Evolutionary conservation across 371 early-diverging fungal genomes (phyloP), one percentile per base, ranked within the genome.

Genomic region (Dichotomocladium elegans): DNA sequence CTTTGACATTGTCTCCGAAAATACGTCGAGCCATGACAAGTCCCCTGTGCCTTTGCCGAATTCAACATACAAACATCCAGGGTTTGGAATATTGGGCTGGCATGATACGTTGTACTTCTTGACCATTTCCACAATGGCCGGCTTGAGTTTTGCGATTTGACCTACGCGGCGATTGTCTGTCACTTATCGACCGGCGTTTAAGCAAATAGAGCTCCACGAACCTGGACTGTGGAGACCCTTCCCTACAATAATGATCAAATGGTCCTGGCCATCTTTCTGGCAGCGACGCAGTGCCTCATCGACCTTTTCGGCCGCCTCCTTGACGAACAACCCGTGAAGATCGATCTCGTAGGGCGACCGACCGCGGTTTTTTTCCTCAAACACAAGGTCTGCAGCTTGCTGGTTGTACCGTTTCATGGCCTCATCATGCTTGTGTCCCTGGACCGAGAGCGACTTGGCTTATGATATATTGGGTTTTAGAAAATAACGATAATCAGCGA

Each of bases 231-330:
- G 83, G 28, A 80, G 74, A 2, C 85, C 85, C 42, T 68, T 69
- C 19, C 85, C 85, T 1, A 85, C 85, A 61, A 85, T 85, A 30
- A 85, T 85, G 8, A 68, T 58, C 40, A 85, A 54, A 54, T 75
- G 52, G 10, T 68, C 54, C 25, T 65, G 58, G 4, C 67, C 66
- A 30, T 72, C 60, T 37, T 53, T 49, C 53, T 80, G 60, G 47
- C 82, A 85, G 17, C 63, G 48, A 12, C 53, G 35, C 21, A 85
- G 61, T 11, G 81, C 75, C 51, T 70, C 71, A 35, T 81, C 79
- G 3, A 76, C 72, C 22, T 73, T 70, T 14, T 70, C 74, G 11
- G 75, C 44, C 0, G 85, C 85, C 57, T 85, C 85, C 43, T 61
- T 63, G 15, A 85, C 83, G 55, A 66, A 80, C 17, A 85, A 46